These are phyloP conservation scores for Ascocoryne sarcoides DNA, from an alignment of 2,329 filamentous ascomycete species.

Conservation along the genomic window DNA sequence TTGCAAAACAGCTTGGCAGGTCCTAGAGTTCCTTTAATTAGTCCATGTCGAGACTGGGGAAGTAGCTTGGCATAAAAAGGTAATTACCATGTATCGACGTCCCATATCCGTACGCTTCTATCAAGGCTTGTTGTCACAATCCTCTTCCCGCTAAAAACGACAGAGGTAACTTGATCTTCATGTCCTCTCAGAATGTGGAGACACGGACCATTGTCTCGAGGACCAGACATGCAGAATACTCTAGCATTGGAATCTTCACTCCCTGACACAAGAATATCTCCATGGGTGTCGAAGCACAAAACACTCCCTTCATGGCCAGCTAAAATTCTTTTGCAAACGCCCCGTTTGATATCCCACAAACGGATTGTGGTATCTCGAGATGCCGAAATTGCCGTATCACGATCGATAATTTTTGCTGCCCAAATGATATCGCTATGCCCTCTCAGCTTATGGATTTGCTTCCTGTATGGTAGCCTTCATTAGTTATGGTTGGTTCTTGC, in stretches of 20 bases:
- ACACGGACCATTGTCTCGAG: conserved; percentile 84
- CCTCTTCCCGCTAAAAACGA: conserved; percentile 84
- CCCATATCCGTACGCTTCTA: conserved; percentile 91
- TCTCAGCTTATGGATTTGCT: background rate
- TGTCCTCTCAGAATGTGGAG: conserved; percentile 81
- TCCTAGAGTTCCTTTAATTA: background rate
- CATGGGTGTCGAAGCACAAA: conserved; percentile 85
- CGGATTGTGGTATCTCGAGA: conserved; percentile 87
- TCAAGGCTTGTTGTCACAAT: conserved; percentile 91
- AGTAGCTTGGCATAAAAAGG: background rate
- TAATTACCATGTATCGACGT: conserved; percentile 69
- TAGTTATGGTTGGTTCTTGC: too few species aligned
- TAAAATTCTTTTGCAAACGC: conserved; percentile 77
- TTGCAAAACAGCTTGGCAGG: too few species aligned
- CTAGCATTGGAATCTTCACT: conserved; percentile 93
- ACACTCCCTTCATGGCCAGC: conserved; percentile 91
- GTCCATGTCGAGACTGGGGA: background rate
- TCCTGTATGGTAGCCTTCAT: too few species aligned
- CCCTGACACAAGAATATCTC: conserved; percentile 86
- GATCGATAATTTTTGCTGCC: background rate
- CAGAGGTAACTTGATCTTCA: conserved; percentile 94
- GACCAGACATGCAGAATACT: conserved; percentile 97
- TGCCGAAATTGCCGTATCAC: conserved; percentile 83
- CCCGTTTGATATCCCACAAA: conserved; percentile 84
- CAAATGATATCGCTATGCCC: background rate